These are phyloP conservation scores for Fusarium drepaniforme DNA, from an alignment of 2,329 filamentous ascomycete genomes.

Conservation along the genomic window DNA sequence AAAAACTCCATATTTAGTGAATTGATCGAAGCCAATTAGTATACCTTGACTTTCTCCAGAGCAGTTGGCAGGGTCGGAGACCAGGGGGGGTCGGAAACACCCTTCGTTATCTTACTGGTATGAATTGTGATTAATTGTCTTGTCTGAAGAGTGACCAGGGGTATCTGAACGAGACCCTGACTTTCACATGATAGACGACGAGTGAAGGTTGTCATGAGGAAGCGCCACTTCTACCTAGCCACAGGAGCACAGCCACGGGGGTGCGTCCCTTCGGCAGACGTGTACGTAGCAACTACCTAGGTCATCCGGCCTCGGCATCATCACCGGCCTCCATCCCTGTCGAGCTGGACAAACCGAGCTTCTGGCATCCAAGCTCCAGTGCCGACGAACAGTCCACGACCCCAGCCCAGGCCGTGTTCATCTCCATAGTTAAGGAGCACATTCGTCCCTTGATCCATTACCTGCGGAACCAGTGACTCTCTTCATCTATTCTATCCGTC, in stretches of 20 bases:
- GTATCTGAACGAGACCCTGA: neutral
- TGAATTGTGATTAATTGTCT: neutral
- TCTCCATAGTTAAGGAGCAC: constrained; percentile 8
- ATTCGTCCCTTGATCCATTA: neutral
- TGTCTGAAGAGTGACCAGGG: neutral
- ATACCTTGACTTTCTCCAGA: too few relatives aligned
- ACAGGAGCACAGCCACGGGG: constrained; percentile 26
- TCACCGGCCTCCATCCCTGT: constrained; percentile 41
- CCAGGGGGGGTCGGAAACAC: too few relatives aligned
- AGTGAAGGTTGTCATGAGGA: neutral
- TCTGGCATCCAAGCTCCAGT: constrained; percentile 8
- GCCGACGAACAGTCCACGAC: constrained; percentile 17
- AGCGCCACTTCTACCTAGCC: constrained; percentile 8
- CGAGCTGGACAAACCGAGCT: constrained; percentile 20
- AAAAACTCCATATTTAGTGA: too few relatives aligned
- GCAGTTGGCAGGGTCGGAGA: too few relatives aligned
- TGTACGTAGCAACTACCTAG: constrained; percentile 13
- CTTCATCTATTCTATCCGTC: neutral
- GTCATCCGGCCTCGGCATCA: constrained; percentile 43
- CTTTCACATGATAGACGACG: constrained; percentile 25
- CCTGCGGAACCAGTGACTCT: neutral
- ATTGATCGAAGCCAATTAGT: too few relatives aligned
- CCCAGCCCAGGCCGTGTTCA: constrained; percentile 14
- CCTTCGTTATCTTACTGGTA: neutral
- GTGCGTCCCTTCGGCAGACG: constrained; percentile 8